A percentile compares a stretch with the other conserved stretches of the same genome.
These are phyloP conservation scores for Saksenaea oblongispora DNA, from an alignment of 371 early-diverging fungal genomes.

Conservation along the genomic window DNA sequence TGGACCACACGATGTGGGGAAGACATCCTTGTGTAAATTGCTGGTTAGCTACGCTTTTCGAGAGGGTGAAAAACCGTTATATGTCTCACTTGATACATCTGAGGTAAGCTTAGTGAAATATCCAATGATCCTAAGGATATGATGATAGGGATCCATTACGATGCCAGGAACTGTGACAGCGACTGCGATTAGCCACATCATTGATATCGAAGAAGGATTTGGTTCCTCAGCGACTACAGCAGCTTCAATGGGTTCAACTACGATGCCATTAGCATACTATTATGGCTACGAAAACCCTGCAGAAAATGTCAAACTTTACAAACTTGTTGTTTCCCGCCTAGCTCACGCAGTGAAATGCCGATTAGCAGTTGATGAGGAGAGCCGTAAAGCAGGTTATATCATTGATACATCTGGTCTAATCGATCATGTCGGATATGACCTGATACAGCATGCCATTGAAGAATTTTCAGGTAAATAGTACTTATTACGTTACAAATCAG, in stretches of 20 bases:
- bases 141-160: slow-evolving; percentile 70
- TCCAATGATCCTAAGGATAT: not conserved
- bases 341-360: slow-evolving; percentile 69
- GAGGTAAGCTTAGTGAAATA: slow-evolving; percentile 52
- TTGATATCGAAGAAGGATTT: slow-evolving; percentile 89
- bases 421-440: slow-evolving; percentile 65
- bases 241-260: slow-evolving; percentile 65
- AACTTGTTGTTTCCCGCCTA: slow-evolving; percentile 59
- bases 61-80: slow-evolving; percentile 75
- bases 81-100: slow-evolving; percentile 83
- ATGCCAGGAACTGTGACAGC: slow-evolving; percentile 89
- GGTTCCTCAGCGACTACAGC: slow-evolving; percentile 74
- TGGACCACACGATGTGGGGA: slow-evolving; percentile 92
- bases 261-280: slow-evolving; percentile 86
- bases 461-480: slow-evolving; percentile 59
- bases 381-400: slow-evolving; percentile 65
- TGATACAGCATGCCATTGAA: slow-evolving; percentile 66
- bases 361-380: slow-evolving; percentile 64
- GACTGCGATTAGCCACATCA: slow-evolving; percentile 67
- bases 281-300: slow-evolving; percentile 82
- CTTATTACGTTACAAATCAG: not conserved
- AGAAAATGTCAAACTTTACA: slow-evolving; percentile 82
- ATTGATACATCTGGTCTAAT: slow-evolving; percentile 70
- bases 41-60: slow-evolving; percentile 84
- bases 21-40: slow-evolving; percentile 82